Evolutionary conservation across 1,139 yeast species (phyloP).

Genomic region (Taphrina confusa): DNA sequence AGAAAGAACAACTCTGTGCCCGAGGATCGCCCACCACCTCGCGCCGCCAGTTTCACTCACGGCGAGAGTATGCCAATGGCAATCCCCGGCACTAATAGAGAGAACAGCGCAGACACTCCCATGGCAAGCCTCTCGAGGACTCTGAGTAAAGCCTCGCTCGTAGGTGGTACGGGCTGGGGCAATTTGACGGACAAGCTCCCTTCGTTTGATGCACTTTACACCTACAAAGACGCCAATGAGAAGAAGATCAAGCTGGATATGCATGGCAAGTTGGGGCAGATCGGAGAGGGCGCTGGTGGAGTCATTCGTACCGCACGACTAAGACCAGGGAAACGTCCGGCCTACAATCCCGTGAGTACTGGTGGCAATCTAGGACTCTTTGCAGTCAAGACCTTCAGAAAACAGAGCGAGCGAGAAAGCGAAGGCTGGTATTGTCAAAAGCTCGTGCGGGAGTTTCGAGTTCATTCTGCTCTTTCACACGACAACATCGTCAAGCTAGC

Average conservation of each 20-base stretch:
- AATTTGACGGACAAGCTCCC: conserved; percentile 16
- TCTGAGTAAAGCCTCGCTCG: conserved; percentile 26
- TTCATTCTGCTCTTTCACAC: conserved; percentile 67
- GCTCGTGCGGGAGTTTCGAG: conserved; percentile 73
- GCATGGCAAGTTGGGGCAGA: conserved; percentile 20
- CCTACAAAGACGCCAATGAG: conserved; percentile 28
- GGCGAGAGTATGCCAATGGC: conserved; percentile 11
- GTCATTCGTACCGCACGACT: conserved; percentile 33
- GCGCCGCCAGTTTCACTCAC: conserved; percentile 16
- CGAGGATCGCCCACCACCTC: conserved; percentile 6
- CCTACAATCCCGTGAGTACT: conserved; percentile 14
- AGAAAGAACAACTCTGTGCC: neutral
- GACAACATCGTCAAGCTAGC: conserved; percentile 68
- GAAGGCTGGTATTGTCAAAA: conserved; percentile 64
- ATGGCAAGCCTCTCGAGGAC: conserved; percentile 28
- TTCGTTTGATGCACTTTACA: conserved; percentile 20
- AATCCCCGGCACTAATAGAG: conserved; percentile 1
- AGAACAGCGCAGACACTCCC: neutral
- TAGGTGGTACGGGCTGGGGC: conserved; percentile 30
- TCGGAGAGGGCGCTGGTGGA: conserved; percentile 36
- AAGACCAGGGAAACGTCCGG: conserved; percentile 27
- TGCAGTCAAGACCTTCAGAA: conserved; percentile 73
- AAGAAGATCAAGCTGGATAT: conserved; percentile 23
- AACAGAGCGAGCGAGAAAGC: conserved; percentile 51
- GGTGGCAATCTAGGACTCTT: conserved; percentile 45